Percentiles rank a stretch among this genome's conserved stretches.
Conservation (phyloP, 305 asterid genomes). For the Lippia alba region DNA sequence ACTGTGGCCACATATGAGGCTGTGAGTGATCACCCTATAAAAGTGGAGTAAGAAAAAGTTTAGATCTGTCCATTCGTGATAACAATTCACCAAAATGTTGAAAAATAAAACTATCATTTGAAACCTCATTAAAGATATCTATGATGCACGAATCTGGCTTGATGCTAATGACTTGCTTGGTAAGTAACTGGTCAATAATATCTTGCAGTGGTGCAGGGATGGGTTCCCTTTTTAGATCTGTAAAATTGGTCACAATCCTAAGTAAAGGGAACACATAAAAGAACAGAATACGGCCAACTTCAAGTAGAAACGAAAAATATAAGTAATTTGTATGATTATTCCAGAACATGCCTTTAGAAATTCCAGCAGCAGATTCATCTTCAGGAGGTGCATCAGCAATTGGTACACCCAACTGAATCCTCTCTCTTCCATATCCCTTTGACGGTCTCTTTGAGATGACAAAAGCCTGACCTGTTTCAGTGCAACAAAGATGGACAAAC, state of each 20-base stretch:
- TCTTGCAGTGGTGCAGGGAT: slow-evolving; percentile 74
- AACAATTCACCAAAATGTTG: slow-evolving; percentile 19
- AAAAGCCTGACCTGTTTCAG: slow-evolving; percentile 75
- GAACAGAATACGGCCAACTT: not conserved
- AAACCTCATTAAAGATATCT: slow-evolving; percentile 88
- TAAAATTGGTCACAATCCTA: slow-evolving; percentile 38
- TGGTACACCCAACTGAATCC: slow-evolving; percentile 79
- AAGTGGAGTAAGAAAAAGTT: slow-evolving; percentile 37
- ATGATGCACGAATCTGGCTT: slow-evolving; percentile 84
- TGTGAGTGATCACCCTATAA: slow-evolving; percentile 82
- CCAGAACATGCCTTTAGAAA: slow-evolving; percentile 63
- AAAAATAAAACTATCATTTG: slow-evolving; percentile 30
- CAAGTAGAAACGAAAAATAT: slow-evolving; percentile 3
- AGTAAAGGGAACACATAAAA: slow-evolving; percentile 28
- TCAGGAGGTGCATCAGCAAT: slow-evolving; percentile 65
- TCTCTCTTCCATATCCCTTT: slow-evolving; percentile 95
- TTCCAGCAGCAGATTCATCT: slow-evolving; percentile 59
- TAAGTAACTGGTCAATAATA: slow-evolving; percentile 59
- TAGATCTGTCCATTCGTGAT: slow-evolving; percentile 32
- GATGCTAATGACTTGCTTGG: slow-evolving; percentile 55
- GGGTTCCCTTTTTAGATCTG: slow-evolving; percentile 80
- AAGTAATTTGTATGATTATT: slow-evolving; percentile 27
- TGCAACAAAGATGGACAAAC: slow-evolving; percentile 36
- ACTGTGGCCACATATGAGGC: slow-evolving; percentile 82
- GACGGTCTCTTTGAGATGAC: slow-evolving; percentile 70